Percentiles rank a stretch among this genome's conserved stretches.
These are phyloP conservation scores for Strigomonas culicis DNA, from an alignment of 208 protist species.

Conservation along the genomic window DNA sequence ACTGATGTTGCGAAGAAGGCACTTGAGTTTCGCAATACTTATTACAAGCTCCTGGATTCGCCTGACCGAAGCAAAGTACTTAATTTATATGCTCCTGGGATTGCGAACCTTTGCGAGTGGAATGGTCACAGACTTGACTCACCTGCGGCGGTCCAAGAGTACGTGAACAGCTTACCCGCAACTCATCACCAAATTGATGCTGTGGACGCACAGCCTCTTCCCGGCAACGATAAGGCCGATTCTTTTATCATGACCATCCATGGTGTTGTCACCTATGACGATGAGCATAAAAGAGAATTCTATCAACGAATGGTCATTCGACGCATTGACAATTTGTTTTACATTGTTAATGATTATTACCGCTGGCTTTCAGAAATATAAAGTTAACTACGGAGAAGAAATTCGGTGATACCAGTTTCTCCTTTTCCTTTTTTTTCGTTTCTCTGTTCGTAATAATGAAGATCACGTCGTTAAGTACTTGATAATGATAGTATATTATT, in stretches of 20 bases:
- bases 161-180: conserved; percentile 60
- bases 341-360: conserved; percentile 91
- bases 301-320: conserved; percentile 83
- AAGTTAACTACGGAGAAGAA: neutral
- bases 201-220: conserved; percentile 88
- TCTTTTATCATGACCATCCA: conserved; percentile 80
- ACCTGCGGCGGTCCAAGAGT: conserved; percentile 41
- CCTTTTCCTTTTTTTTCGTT: conserved; percentile 9
- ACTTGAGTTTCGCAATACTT: conserved; percentile 67
- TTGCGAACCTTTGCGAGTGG: conserved; percentile 81
- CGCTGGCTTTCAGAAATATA: conserved; percentile 72
- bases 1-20: conserved; percentile 82
- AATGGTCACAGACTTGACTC: conserved; percentile 77
- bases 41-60: conserved; percentile 81
- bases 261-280: conserved; percentile 80
- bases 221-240: conserved; percentile 69
- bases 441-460: no score
- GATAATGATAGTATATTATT: no score
- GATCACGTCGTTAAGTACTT: no score
- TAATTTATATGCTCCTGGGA: conserved; percentile 60
- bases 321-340: conserved; percentile 62
- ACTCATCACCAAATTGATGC: conserved; percentile 78
- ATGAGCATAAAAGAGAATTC: conserved; percentile 85
- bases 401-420: neutral
- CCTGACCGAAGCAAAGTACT: conserved; percentile 49